phyloP scores from a whole-genome alignment of 768 basidiomycete genomes.

The Podaxis sp. region DNA sequence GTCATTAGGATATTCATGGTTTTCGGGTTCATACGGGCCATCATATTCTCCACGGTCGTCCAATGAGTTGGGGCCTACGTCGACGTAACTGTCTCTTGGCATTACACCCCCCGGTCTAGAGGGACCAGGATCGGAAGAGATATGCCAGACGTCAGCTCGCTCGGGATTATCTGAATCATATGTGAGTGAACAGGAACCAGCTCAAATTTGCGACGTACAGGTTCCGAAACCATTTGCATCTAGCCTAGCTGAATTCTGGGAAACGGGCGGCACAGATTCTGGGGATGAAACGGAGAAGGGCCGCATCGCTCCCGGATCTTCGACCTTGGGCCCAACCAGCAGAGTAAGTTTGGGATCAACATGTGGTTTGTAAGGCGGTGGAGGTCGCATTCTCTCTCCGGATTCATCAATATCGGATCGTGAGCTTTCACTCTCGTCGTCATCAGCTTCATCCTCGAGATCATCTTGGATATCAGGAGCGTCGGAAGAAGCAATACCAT shows the following conservation, averaged over 20 bases:
- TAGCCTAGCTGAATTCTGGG: background rate
- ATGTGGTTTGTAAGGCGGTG: conserved; percentile 1
- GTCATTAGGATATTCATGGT: conserved; percentile 6
- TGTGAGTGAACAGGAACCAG: background rate
- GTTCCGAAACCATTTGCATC: background rate
- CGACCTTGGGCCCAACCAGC: conserved; percentile 1
- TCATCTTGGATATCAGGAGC: background rate
- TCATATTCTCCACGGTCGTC: background rate
- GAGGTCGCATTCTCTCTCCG: conserved; percentile 6
- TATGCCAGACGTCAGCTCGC: background rate
- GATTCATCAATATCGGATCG: conserved; percentile 12
- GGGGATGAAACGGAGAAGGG: background rate
- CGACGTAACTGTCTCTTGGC: background rate
- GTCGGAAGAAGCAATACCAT: background rate
- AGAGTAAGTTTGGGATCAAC: background rate
- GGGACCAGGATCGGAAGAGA: background rate
- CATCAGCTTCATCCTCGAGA: background rate
- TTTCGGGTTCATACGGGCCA: background rate
- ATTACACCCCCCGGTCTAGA: background rate
- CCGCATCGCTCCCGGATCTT: background rate
- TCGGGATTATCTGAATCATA: background rate
- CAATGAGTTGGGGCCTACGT: background rate
- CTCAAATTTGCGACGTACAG: background rate
- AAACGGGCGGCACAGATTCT: background rate
- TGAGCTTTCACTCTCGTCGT: conserved; percentile 1